Conservation (phyloP, 106 monocot genomes). For the Dendrobium officinale region DNA sequence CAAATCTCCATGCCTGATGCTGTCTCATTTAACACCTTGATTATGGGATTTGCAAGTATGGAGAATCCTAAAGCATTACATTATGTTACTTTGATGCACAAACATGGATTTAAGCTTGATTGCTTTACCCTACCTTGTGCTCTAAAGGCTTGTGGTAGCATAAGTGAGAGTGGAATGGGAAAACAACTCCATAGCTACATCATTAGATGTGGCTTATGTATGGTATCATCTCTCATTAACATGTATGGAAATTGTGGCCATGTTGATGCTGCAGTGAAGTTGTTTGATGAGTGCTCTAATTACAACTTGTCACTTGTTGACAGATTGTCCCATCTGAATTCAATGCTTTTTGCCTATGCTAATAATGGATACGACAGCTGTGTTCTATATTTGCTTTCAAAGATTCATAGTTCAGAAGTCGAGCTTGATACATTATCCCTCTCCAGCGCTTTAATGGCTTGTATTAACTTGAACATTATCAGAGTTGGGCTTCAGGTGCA, state of each 20-base stretch:
- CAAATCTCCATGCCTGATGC: conserved; percentile 35
- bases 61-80: conserved; percentile 40
- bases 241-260: conserved; percentile 57
- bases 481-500: conserved; percentile 51
- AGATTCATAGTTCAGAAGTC: conserved; percentile 34
- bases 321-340: conserved; percentile 35
- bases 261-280: conserved; percentile 27
- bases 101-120: conserved; percentile 39
- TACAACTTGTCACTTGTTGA: conserved; percentile 6
- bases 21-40: conserved; percentile 64
- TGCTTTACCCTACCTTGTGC: conserved; percentile 61
- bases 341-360: conserved; percentile 51
- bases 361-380: conserved; percentile 25
- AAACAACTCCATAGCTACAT: conserved; percentile 43
- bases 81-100: conserved; percentile 45
- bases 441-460: conserved; percentile 44
- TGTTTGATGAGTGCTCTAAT: conserved; percentile 25
- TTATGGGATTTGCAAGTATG: conserved; percentile 51
- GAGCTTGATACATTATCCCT: conserved; percentile 44
- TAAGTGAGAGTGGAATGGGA: conserved; percentile 24
- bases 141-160: conserved; percentile 41
- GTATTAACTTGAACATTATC: conserved; percentile 23
- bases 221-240: conserved; percentile 46
- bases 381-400: conserved; percentile 43
- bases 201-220: conserved; percentile 29